phyloP scores from a whole-genome alignment of 2,329 filamentous ascomycete genomes.

The Penicillium crustosum region DNA sequence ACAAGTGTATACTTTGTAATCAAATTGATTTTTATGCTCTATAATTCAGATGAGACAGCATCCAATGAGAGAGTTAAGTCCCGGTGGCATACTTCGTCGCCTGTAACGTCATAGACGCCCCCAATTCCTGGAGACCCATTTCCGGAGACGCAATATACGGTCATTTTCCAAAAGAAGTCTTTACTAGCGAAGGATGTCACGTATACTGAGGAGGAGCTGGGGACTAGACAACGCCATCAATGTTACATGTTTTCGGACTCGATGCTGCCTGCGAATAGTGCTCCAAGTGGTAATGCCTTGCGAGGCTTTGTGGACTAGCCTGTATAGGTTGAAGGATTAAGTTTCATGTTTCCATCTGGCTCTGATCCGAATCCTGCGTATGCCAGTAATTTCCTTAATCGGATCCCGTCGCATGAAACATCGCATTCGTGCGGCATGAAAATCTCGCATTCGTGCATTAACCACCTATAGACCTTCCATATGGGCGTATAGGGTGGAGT shows the following conservation, averaged over 20 bases:
- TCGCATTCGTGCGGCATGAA: not conserved
- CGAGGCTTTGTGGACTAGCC: not conserved
- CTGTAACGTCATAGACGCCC: not conserved
- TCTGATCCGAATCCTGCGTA: not conserved
- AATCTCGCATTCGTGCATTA: not conserved
- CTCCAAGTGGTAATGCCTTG: not conserved
- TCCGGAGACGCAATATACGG: not conserved
- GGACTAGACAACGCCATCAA: not conserved
- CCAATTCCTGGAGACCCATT: not conserved
- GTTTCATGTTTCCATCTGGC: not conserved
- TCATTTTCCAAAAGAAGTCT: not conserved
- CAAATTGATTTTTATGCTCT: too few relatives aligned
- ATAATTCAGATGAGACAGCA: too few relatives aligned
- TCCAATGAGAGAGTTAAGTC: too few relatives aligned
- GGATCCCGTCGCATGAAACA: not conserved
- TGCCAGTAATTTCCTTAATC: not conserved
- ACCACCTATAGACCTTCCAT: not conserved
- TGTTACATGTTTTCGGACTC: not conserved
- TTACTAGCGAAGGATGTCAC: not conserved
- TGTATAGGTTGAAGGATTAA: not conserved
- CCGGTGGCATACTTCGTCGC: too few relatives aligned
- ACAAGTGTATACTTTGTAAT: not conserved
- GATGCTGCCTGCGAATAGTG: not conserved
- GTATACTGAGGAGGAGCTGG: not conserved
- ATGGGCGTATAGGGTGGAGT: not conserved